A percentile compares a stretch with the other conserved stretches of the same genome.
phyloP scores from a whole-genome alignment of 331 rosid genomes.

The Malus hybrid region DNA sequence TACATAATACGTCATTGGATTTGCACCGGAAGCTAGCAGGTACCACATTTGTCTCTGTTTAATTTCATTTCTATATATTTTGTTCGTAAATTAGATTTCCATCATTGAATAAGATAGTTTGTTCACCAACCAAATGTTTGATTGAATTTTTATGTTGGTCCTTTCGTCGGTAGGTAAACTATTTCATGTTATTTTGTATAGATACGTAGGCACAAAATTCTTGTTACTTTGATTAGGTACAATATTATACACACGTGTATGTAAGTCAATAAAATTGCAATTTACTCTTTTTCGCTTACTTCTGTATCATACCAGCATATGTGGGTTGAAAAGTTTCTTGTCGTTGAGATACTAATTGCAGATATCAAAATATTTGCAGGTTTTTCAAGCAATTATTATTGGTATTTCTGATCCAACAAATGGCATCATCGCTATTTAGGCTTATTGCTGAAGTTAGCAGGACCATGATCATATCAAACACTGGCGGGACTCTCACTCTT shows the following conservation, averaged over 20 bases:
- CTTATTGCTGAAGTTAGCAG: constrained; percentile 78
- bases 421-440: constrained; percentile 86
- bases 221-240: not conserved
- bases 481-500: constrained; percentile 77
- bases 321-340: not conserved
- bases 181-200: not conserved
- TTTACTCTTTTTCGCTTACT: no score
- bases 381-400: constrained; percentile 76
- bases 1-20: constrained; percentile 73
- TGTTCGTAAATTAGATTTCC: not conserved
- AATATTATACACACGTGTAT: not conserved
- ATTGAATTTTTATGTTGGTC: not conserved
- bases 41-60: not conserved
- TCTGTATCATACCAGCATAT: no score
- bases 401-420: constrained; percentile 80
- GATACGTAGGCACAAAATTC: not conserved
- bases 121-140: no score
- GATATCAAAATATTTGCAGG: constrained; percentile 30
- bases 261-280: no score
- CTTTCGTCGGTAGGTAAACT: not conserved
- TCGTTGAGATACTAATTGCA: not conserved
- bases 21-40: constrained; percentile 88
- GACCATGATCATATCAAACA: constrained; percentile 84
- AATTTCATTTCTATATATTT: not conserved
- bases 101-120: not conserved